Base-by-base conservation (phyloP, 208 protist species). In the Crithidia brevicula region DNA sequence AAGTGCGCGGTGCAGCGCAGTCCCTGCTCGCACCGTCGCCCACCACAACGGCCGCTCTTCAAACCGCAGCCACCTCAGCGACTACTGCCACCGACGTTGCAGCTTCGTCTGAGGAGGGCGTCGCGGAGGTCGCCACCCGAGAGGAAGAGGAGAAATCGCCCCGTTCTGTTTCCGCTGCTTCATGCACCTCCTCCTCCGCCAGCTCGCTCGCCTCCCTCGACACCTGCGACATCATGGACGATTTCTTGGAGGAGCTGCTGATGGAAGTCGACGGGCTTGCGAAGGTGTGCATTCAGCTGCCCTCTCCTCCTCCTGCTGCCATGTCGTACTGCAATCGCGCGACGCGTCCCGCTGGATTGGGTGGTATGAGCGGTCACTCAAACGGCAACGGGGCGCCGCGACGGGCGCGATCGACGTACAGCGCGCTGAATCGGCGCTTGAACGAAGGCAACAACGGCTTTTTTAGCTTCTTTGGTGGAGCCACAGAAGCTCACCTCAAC, bases 401-500 rank as follows among this genome's bases (percentile, higher is more conserved):
- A 15, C 43, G 38, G 11, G 34, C 22, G 16, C 52, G 43, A 8
- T 27, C 70, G 27, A 75, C 70, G 18, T 59, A 69, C 70, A 58
- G 51, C 31, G 31, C 70, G 6, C 61, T 64, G 42, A 68, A 75
- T 38, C 70, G 61, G 20, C 43, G 56, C 27, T 47, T 79, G 13
- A 75, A 72, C 46, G 56, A 76, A 9, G 72, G 74, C 34, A 79
- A 67, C 65, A 80, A 79, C 45, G 81, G 81, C 52, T 90, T 82
- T 61, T 90, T 87, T 50, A 81, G 73, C 50, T 90, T 81, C 73
- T 90, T 87, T 60, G 84, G 84, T 13, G 84, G 84, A 4, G 84
- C 84, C 15, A 90, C 81, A 16, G 78, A 85, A 63, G 66, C 67
- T 9, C 81, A 90, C 50, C 72, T 90, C 28, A 83, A 78, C 58